Base-by-base conservation (phyloP, 768 basidiomycete species). In the Mycena rebaudengoi region DNA sequence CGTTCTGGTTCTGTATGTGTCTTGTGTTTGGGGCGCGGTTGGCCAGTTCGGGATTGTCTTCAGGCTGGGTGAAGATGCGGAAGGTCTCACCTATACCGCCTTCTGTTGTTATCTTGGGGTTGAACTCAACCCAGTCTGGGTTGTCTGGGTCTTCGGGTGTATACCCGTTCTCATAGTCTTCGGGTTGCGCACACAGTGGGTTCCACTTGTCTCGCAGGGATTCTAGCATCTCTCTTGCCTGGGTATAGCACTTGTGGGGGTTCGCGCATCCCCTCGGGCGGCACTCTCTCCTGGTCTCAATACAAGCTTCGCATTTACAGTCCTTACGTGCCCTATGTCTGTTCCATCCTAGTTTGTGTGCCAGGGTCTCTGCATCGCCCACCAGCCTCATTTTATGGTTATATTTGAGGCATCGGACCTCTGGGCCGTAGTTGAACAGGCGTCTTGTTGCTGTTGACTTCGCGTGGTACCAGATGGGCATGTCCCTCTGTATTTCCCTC, bases 381-480 rank as follows among this genome's bases (percentile, higher is more conserved):
- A n/a, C n/a, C n/a, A n/a, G n/a, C n/a, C n/a, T n/a, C n/a, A n/a
- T n/a, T n/a, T n/a, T n/a, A n/a, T 68, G 66, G 6, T 57, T 64
- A 0, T 33, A 5, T 29, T 33, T 49, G 0, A 68, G 67, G 58
- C 63, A 68, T 18, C n/a, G 29, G n/a, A 56, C 46, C 7, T 35
- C 54, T 44, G 10, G 30, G 3, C 32, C 45, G 0, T 12, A 0
- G 16, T 51, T 63, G 43, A 53, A 46, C 5, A 68, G 51, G n/a
- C 29, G 20, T 5, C 51, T 28, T 3, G 29, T 51, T 1, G 29
- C 45, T 1, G 37, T 39, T 1, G 67, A 41, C 20, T 65, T 55
- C 3, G 5, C 20, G 32, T 68, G 67, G 43, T 25, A 50, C 67
- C 67, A 68, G 12, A 68, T 60, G 29, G 60, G 55, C 64, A 60